phyloP scores from a whole-genome alignment of 371 early-diverging fungal genomes.

The Apophysomyces ossiformis region DNA sequence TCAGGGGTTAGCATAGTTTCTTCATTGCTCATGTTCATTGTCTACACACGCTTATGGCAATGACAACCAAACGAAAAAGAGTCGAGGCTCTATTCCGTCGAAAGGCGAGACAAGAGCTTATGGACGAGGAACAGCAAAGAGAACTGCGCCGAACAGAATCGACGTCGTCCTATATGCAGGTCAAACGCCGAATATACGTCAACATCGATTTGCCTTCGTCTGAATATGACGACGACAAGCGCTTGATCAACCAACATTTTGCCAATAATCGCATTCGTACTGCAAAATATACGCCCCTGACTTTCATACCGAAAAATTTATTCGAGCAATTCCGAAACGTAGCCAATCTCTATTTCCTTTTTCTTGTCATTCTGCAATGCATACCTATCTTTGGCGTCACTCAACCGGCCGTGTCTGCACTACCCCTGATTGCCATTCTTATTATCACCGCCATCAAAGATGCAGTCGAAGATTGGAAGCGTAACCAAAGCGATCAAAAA shows the following conservation, averaged over 20 bases:
- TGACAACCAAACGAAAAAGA: slow-evolving; percentile 10
- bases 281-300: slow-evolving; percentile 82
- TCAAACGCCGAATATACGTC: slow-evolving; percentile 43
- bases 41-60: background rate
- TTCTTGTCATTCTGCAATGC: slow-evolving; percentile 83
- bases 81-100: slow-evolving; percentile 16
- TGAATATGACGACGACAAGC: slow-evolving; percentile 35
- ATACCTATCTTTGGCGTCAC: slow-evolving; percentile 75
- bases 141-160: slow-evolving; percentile 40
- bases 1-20: background rate
- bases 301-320: slow-evolving; percentile 93
- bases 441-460: slow-evolving; percentile 91
- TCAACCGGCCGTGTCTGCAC: slow-evolving; percentile 77
- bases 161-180: slow-evolving; percentile 49
- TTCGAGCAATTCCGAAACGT: slow-evolving; percentile 91
- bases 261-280: slow-evolving; percentile 76
- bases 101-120: slow-evolving; percentile 11
- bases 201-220: slow-evolving; percentile 38
- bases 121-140: slow-evolving; percentile 16
- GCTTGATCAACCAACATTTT: slow-evolving; percentile 19
- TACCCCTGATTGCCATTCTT: slow-evolving; percentile 86
- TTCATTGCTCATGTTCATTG: slow-evolving; percentile 8
- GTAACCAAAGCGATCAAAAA: slow-evolving; percentile 81
- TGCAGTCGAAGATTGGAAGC: slow-evolving; percentile 91
- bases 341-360: slow-evolving; percentile 93